Evolutionary conservation across 1,139 yeast species (phyloP), one percentile per base, ranked within the genome.

Genomic region (Yamadazyma jaroonii): DNA sequence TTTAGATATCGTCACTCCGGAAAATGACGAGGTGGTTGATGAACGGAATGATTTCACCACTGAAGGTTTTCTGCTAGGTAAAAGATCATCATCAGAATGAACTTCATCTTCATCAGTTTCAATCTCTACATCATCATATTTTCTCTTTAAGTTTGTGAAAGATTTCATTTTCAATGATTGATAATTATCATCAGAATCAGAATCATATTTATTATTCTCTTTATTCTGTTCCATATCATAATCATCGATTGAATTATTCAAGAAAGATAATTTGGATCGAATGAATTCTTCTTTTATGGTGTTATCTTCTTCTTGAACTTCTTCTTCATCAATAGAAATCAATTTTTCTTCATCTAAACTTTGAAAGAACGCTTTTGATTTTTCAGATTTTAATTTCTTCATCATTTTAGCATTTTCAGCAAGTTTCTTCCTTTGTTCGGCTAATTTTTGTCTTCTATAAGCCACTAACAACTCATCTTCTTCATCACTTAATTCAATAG

Each of bases 281-380:
- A 84, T 84, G 51, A 78, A 81, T 1, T 76, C 77, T 47, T 78
- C 79, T 10, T 79, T 76, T 31, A 68, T 50, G 25, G 47, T 52
- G 25, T 24, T 35, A 20, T 35, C 23, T 10, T 11, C 20, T 22
- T 45, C 47, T 13, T 40, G 39, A 9, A 54, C 57, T 29, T 41
- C 12, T 33, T 26, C 7, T 29, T 36, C 35, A 11, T 58, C 64
- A 37, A 57, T 62, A 44, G 58, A 61, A 35, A 57, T 51, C 24
- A 35, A 30, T 5, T 29, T 15, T 9, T 29, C 40, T 33, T 81
- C 90, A 29, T 84, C 77, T 48, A 85, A 82, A 17, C 86, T 74
- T 22, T 79, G 79, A 51, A 84, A 82, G 53, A 88, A 88, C 0
- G 96, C 90, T 46, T 75, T 72, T 2, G 88, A 73, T 51, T 77